Base-by-base conservation (phyloP, 208 protist genomes). In the Tritrichomonas musculus region DNA sequence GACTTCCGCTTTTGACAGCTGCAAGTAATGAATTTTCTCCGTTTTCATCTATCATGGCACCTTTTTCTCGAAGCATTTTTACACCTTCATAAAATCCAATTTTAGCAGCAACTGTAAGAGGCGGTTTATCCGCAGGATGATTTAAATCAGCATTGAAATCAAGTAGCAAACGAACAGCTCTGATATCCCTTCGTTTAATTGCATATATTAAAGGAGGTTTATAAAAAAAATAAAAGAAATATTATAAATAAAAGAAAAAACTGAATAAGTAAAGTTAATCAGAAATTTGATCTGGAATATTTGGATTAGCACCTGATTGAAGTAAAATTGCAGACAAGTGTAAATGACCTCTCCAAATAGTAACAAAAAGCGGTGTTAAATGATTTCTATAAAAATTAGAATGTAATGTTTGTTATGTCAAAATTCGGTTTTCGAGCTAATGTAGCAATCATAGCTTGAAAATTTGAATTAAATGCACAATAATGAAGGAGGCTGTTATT, bases 261-360 rank as follows among this genome's bases (percentile, higher is more conserved):
- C 53, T 22, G 5, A 17, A 60, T 60, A 60, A 60, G 17, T 22
- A 60, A 60, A 82, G n/a, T 50, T n/a, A 39, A 44, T 50, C 11
- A 9, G 14, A 30, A 13, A 47, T 50, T 11, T 27, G 39, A 50
- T 82, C 73, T 9, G 36, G 9, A 47, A 82, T 39, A 47, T 82
- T 39, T n/a, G 73, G 33, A 50, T 82, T 14, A 25, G 73, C 73
- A 0, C 41, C 41, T 1, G 73, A 33, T 39, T 82, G 73, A 25
- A 82, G 41, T 27, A 82, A 39, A 50, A 39, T 39, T 11, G 73
- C 73, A 47, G 73, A 30, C n/a, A 82, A 30, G 4, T 30, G 73
- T 82, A 82, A 82, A 44, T 20, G 50, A n/a, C 73, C 73, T 82
- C 41, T 82, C 73, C 73, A 82, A 9, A 82, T 50, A n/a, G 73